These are phyloP conservation scores for Curvularia lunata DNA, from an alignment of 2,329 filamentous ascomycete species.

Conservation along the genomic window DNA sequence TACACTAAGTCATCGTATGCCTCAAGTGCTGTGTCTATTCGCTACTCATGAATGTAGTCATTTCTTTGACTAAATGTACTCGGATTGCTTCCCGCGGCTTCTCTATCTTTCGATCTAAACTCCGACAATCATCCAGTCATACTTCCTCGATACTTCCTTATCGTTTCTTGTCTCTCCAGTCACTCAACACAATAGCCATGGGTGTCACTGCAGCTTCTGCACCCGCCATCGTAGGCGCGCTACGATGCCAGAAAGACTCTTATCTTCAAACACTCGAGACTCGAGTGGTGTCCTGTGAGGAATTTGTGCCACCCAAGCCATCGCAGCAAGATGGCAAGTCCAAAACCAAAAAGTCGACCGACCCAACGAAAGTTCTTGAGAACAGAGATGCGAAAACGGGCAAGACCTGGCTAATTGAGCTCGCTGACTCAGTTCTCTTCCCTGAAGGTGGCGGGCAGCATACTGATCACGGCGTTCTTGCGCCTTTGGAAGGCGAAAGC, in stretches of 20 bases:
- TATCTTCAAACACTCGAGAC: constrained; percentile 42
- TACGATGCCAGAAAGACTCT: constrained; percentile 43
- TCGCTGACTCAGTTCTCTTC: constrained; percentile 43
- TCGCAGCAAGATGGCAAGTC: constrained; percentile 27
- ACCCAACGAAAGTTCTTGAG: constrained; percentile 26
- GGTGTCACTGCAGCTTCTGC: constrained; percentile 17
- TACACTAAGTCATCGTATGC: background rate
- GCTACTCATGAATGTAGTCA: constrained; percentile 13
- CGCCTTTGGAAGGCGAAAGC: constrained; percentile 23
- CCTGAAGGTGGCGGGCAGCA: constrained; percentile 45
- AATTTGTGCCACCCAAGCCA: constrained; percentile 33
- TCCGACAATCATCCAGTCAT: constrained; percentile 13
- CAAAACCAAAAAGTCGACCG: constrained; percentile 38
- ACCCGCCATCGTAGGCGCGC: constrained; percentile 39
- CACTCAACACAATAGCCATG: constrained; percentile 20
- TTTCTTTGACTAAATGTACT: constrained; percentile 21
- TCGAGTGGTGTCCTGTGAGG: constrained; percentile 40
- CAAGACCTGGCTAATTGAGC: constrained; percentile 40
- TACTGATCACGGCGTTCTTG: constrained; percentile 40
- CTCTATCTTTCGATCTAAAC: constrained; percentile 13
- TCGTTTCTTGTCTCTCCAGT: background rate
- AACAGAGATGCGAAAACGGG: constrained; percentile 15
- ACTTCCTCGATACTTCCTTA: background rate
- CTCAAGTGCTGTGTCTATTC: background rate
- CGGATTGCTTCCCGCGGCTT: constrained; percentile 20